Base-by-base conservation (phyloP, 257 asterid genomes). In the Phtheirospermum japonicum region DNA sequence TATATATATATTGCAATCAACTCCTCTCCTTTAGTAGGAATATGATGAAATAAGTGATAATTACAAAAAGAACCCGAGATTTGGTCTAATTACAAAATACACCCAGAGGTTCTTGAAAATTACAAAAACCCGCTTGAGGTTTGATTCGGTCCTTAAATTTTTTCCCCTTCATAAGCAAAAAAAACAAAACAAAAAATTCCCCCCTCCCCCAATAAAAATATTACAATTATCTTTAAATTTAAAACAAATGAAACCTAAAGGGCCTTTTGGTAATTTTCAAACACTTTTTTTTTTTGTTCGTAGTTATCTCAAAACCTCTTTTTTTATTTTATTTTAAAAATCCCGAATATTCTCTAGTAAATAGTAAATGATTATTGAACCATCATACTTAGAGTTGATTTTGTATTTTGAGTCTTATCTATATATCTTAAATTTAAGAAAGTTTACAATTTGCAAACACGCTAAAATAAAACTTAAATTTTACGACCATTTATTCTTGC, bases 1-100 rank as follows among this genome's bases (percentile, higher is more conserved):
- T n/a, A n/a, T n/a, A n/a, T n/a, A n/a, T 33, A 60, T 57, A 46
- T 51, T 66, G 14, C 65, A 57, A 46, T 13, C 19, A 17, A 48
- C 32, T 58, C 55, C 17, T 67, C 31, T 57, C 55, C 17, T 33
- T 60, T 55, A 48, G 37, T 34, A 57, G n/a, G 30, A 3, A 16
- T 50, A 18, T 50, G 32, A 20, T 37, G 33, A 40, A 39, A 37
- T n/a, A 23, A 62, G 32, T 7, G 51, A n/a, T 45, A 14, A 8
- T 48, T 14, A 48, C 26, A 6, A 5, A 48, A 48, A 48, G 6
- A 4, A 42, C 10, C 28, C 28, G 28, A 23, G 28, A 3, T 23
- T 23, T 23, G 28, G 28, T 23, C 28, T 23, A 23, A 23, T 23
- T 23, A 39, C 14, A 39, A 1, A 39, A 9, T 0, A 4, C 2